phyloP scores from a whole-genome alignment of 306 rosid genomes.

The Cicer chorassanicum region DNA sequence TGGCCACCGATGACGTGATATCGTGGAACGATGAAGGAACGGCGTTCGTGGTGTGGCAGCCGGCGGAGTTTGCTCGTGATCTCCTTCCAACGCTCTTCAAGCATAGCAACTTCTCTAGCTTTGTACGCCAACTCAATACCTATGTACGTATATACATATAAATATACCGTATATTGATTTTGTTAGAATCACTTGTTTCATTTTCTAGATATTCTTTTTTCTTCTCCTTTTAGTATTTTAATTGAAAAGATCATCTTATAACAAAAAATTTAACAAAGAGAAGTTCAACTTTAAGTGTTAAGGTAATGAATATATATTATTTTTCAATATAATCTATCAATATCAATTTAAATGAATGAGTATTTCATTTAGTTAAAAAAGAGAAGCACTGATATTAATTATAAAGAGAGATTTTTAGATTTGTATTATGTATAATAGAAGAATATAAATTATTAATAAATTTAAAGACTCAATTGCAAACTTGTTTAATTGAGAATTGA shows the following conservation, averaged over 20 bases:
- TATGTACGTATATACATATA: conserved; percentile 62
- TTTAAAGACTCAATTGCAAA: too few relatives aligned
- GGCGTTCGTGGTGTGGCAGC: conserved; percentile 93
- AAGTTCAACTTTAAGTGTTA: not conserved
- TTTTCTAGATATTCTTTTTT: not conserved
- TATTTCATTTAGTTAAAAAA: too few relatives aligned
- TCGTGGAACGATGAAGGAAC: conserved; percentile 84
- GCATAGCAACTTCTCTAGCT: conserved; percentile 97
- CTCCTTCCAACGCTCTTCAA: conserved; percentile 96
- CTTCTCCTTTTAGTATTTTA: not conserved
- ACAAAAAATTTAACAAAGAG: not conserved
- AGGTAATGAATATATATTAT: too few relatives aligned
- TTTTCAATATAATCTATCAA: too few relatives aligned
- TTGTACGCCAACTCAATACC: conserved; percentile 93
- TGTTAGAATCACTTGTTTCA: not conserved
- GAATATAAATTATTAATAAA: too few relatives aligned
- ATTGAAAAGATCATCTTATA: not conserved
- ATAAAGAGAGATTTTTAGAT: too few relatives aligned
- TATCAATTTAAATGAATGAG: too few relatives aligned
- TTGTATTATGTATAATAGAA: too few relatives aligned
- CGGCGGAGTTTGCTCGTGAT: conserved; percentile 87
- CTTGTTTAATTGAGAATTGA: too few relatives aligned
- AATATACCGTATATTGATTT: not conserved
- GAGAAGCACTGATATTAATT: too few relatives aligned
- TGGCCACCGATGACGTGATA: conserved; percentile 63